Evolutionary conservation across 2,329 filamentous ascomycete genomes (phyloP).

Genomic region (Thelonectria discophora): DNA sequence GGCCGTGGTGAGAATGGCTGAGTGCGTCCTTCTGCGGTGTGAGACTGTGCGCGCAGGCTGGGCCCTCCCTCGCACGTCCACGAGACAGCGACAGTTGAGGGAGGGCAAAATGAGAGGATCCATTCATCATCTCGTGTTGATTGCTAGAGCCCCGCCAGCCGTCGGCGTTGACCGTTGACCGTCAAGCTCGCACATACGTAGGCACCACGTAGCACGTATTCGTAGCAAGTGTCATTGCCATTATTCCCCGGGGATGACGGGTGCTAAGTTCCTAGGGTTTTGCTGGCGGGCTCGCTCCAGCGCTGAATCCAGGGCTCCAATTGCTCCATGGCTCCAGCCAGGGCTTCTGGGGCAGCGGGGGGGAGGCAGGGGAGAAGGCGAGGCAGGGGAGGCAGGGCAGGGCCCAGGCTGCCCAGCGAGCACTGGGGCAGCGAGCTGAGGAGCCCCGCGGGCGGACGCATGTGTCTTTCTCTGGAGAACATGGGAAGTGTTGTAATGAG

Average conservation of each 20-base stretch:
- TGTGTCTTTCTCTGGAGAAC: slow-evolving; percentile 13
- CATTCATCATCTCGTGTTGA: slow-evolving; percentile 45
- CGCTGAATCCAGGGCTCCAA: slow-evolving; percentile 23
- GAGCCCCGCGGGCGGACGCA: slow-evolving; percentile 23
- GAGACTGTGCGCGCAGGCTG: slow-evolving; percentile 2
- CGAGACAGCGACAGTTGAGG: slow-evolving; percentile 7
- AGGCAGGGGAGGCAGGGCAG: slow-evolving; percentile 25
- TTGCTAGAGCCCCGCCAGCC: slow-evolving; percentile 41
- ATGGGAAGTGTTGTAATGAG: slow-evolving; percentile 28
- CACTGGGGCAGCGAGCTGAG: slow-evolving; percentile 35
- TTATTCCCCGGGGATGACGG: slow-evolving; percentile 18
- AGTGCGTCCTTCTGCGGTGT: neutral
- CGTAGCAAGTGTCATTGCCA: slow-evolving; percentile 2
- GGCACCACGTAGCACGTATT: slow-evolving; percentile 14
- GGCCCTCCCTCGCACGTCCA: slow-evolving; percentile 10
- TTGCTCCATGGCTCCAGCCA: slow-evolving; percentile 23
- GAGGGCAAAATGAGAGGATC: slow-evolving; percentile 40
- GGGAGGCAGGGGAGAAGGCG: neutral
- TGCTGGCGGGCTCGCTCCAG: slow-evolving; percentile 15
- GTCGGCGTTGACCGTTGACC: slow-evolving; percentile 38
- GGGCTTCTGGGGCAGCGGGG: slow-evolving; percentile 29
- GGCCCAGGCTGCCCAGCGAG: too few relatives aligned
- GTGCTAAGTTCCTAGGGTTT: slow-evolving; percentile 22
- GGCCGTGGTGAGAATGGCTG: slow-evolving; percentile 7
- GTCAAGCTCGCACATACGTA: slow-evolving; percentile 5